These are phyloP conservation scores for Tolypocladium cylindrosporum DNA, from an alignment of 2,329 filamentous ascomycete genomes.

Conservation along the genomic window DNA sequence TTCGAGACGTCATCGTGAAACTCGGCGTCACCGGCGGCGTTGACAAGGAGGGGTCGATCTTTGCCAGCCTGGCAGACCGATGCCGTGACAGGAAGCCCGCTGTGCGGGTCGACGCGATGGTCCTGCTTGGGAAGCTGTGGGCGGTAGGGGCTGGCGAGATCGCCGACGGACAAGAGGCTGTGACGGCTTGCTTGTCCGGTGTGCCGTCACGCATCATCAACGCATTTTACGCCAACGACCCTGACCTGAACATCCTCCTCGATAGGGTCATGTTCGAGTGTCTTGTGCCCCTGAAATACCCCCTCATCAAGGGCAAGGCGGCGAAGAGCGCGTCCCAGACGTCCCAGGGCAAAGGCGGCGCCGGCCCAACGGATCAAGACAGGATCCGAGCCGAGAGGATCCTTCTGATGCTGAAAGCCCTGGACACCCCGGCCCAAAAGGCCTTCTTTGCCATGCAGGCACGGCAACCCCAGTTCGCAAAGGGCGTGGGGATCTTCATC, in stretches of 20 bases:
- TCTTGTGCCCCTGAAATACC: conserved; percentile 82
- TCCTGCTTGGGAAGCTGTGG: conserved; percentile 77
- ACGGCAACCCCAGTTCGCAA: conserved; percentile 65
- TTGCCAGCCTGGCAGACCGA: conserved; percentile 75
- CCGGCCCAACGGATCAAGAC: conserved; percentile 54
- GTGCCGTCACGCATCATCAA: conserved; percentile 82
- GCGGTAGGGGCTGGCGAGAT: conserved; percentile 87
- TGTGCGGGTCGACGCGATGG: conserved; percentile 81
- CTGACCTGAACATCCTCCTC: conserved; percentile 73
- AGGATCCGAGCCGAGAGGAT: conserved; percentile 77
- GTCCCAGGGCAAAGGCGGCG: conserved; percentile 28
- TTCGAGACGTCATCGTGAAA: conserved; percentile 72
- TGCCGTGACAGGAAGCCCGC: conserved; percentile 75
- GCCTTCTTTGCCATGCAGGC: conserved; percentile 83
- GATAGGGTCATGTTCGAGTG: conserved; percentile 81
- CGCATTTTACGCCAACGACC: conserved; percentile 82
- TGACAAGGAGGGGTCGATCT: conserved; percentile 64
- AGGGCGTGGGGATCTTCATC: conserved; percentile 66
- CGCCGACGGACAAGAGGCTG: conserved; percentile 67
- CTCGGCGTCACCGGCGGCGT: conserved; percentile 69
- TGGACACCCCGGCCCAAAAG: conserved; percentile 69
- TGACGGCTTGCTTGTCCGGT: conserved; percentile 64
- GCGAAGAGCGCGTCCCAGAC: conserved; percentile 53
- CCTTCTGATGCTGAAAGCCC: conserved; percentile 66
- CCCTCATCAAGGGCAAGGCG: conserved; percentile 49